phyloP scores from a whole-genome alignment of 2,329 filamentous ascomycete species.

The Penicillium sp. region DNA sequence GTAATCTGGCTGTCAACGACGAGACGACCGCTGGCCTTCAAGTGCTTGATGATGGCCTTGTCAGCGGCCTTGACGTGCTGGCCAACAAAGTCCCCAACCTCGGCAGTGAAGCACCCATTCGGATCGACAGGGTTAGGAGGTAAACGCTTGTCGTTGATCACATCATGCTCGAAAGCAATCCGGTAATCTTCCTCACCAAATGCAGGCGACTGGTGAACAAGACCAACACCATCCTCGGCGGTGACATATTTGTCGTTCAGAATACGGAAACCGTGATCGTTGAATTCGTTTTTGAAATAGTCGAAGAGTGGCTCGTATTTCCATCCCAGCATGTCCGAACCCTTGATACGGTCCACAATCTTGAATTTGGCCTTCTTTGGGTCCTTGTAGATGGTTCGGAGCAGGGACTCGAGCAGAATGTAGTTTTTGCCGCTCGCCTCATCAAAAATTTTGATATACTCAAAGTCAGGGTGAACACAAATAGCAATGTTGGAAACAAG shows the following conservation, averaged over 20 bases:
- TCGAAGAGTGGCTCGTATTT: slow-evolving; percentile 86
- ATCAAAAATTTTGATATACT: slow-evolving; percentile 86
- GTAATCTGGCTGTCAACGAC: slow-evolving; percentile 84
- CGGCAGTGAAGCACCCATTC: slow-evolving; percentile 74
- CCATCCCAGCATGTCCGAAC: slow-evolving; percentile 84
- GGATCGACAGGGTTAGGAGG: slow-evolving; percentile 95
- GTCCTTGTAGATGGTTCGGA: slow-evolving; percentile 87
- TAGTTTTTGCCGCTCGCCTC: slow-evolving; percentile 82
- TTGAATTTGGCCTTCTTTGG: slow-evolving; percentile 94
- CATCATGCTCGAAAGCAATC: slow-evolving; percentile 73
- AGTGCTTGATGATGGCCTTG: slow-evolving; percentile 87
- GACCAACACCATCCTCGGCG: slow-evolving; percentile 85
- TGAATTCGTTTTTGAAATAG: slow-evolving; percentile 89
- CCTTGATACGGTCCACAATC: slow-evolving; percentile 76
- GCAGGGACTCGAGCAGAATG: slow-evolving; percentile 78
- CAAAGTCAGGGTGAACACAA: slow-evolving; percentile 78
- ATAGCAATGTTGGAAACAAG: slow-evolving; percentile 79
- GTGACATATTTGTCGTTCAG: slow-evolving; percentile 86
- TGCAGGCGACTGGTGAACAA: slow-evolving; percentile 91
- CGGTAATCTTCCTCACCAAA: slow-evolving; percentile 97
- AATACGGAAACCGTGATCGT: slow-evolving; percentile 80
- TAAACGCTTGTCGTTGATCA: slow-evolving; percentile 74
- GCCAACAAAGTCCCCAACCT: slow-evolving; percentile 79
- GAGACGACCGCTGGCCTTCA: slow-evolving; percentile 76
- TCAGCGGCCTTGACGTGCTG: slow-evolving; percentile 91